Percentiles rank a stretch among this genome's conserved stretches.
Conservation (phyloP, 2,329 filamentous ascomycete genomes). For the Calonectria montana region DNA sequence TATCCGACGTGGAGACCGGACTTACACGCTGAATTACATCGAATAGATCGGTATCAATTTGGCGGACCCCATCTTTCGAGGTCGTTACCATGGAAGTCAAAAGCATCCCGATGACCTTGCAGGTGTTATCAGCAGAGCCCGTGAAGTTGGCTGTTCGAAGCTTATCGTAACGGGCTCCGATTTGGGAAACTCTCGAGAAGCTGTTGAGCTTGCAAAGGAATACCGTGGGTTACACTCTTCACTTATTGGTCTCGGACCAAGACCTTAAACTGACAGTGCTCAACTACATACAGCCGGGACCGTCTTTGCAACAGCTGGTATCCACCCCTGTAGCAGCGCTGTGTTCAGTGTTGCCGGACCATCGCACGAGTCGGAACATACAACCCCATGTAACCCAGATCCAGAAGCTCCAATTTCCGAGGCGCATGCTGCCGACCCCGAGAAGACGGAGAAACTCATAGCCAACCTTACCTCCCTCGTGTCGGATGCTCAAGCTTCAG, state of each 20-base stretch:
- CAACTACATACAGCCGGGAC: conserved; percentile 72
- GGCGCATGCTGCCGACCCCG: conserved; percentile 57
- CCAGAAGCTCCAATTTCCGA: conserved; percentile 60
- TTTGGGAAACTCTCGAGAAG: conserved; percentile 79
- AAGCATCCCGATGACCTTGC: conserved; percentile 78
- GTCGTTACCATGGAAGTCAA: conserved; percentile 84
- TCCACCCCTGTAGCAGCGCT: conserved; percentile 90
- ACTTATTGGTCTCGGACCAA: conserved; percentile 11
- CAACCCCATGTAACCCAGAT: conserved; percentile 65
- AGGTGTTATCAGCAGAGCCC: conserved; percentile 82
- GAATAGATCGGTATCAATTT: conserved; percentile 91
- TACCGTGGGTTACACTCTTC: conserved; percentile 70
- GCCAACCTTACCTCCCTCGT: conserved; percentile 73
- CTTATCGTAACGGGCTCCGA: conserved; percentile 95
- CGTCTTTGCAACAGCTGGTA: conserved; percentile 91
- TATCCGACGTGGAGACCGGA: conserved; percentile 15
- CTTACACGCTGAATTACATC: conserved; percentile 34
- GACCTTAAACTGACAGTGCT: conserved; percentile 12
- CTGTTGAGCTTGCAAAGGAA: conserved; percentile 77
- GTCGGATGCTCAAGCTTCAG: conserved; percentile 62
- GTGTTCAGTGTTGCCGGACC: conserved; percentile 73
- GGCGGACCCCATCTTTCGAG: conserved; percentile 89
- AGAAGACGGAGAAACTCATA: conserved; percentile 63
- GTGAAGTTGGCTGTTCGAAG: conserved; percentile 83
- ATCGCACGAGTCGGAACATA: conserved; percentile 59